Evolutionary conservation across 768 basidiomycete species (phyloP), one percentile per base, ranked within the genome.

Genomic region (Trametes cinnabarina): DNA sequence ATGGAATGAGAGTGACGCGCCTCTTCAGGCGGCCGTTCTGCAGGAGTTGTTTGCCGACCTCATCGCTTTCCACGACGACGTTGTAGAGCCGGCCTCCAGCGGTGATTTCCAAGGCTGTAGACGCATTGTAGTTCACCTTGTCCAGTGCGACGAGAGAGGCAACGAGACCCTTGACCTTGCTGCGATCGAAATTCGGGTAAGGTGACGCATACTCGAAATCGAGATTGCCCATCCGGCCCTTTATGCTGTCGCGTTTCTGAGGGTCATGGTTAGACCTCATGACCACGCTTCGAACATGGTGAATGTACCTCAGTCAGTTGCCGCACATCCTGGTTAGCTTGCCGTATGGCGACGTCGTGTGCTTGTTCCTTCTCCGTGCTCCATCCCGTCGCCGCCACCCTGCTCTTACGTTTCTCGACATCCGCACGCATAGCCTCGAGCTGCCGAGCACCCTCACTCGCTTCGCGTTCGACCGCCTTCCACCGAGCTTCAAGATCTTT

Each of bases 41-140:
- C 46, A 98, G 75, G 23, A 98, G 79, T 26, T 90, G 85, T 65
- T 89, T 90, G 26, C 94, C 95, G 43, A 95, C 84, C 55, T 82
- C 82, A 72, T 98, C 94, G 67, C 96, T 86, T 63, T 95, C 86
- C 8, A 98, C 91, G 25, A 98, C 90, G 35, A 98, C 92, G 62
- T 98, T 93, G 74, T 90, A 97, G 9, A 99, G 77, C 63, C 88
- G 90, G 0, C 84, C 86, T 0, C 94, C 94, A 0, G 94, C 95
- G 17, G 91, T 86, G 61, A 98, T 87, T 72, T 99, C 97, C 4
- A 98, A 79, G 2, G 97, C 97, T 0, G 92, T 94, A 1, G 94
- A 84, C 56, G 90, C 89, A 67, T 86, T 76, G 68, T 84, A 85
- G 69, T 96, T 83, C 41, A 81, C 76, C 15, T 80, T 74, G 34